Conservation (phyloP, 2,329 filamentous ascomycete genomes). For the Bretziella fagacearum region DNA sequence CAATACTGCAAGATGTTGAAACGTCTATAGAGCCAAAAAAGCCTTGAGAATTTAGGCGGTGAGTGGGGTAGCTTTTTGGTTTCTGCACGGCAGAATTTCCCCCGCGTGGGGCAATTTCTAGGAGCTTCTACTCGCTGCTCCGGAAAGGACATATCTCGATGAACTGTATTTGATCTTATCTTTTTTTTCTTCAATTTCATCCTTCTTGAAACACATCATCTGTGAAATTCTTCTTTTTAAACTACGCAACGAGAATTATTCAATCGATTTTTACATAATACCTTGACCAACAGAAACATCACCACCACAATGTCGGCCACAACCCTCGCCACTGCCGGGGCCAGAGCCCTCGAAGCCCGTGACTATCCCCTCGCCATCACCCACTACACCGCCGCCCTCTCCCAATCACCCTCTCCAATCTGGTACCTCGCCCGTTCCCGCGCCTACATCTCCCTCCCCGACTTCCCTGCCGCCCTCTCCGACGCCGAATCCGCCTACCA, state of each 20-base stretch:
- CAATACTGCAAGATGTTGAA: neutral
- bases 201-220: too few species aligned
- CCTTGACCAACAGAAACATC: neutral
- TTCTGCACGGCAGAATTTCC: constrained; percentile 10
- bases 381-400: constrained; percentile 50
- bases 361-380: constrained; percentile 52
- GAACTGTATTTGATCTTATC: too few species aligned
- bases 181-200: too few species aligned
- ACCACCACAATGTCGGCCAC: constrained; percentile 32
- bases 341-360: constrained; percentile 43
- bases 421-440: constrained; percentile 75
- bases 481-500: constrained; percentile 53
- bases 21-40: too few species aligned
- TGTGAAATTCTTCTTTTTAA: too few species aligned
- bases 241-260: too few species aligned
- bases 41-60: constrained; percentile 4
- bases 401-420: constrained; percentile 46
- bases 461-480: constrained; percentile 45
- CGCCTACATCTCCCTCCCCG: constrained; percentile 50
- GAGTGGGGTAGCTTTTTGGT: neutral
- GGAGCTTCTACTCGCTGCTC: constrained; percentile 1
- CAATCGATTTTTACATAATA: too few species aligned
- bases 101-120: constrained; percentile 6
- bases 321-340: constrained; percentile 39
- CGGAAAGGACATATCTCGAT: neutral